Evolutionary conservation across 2,329 filamentous ascomycete genomes (phyloP), one percentile per base, ranked within the genome.

Genomic region (Diplocarpon mali): DNA sequence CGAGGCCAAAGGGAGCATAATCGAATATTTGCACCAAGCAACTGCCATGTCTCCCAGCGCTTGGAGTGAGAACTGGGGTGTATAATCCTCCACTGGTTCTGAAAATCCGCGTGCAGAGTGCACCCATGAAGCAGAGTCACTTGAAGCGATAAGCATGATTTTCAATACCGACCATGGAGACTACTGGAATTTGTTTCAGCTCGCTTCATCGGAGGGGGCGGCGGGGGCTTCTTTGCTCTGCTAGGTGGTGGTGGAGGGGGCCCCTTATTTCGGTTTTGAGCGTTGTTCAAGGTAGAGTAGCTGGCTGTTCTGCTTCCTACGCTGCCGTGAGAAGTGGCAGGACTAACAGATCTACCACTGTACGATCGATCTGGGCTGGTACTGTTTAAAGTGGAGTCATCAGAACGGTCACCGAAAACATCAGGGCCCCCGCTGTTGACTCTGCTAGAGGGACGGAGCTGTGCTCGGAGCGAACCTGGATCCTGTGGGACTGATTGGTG

Each of bases 141-240:
- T n/a, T n/a, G n/a, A 34, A 10, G 13, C 16, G 5, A 20, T 12
- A 17, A 16, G 14, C 2, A 30, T 9, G n/a, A 20, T 6, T 16
- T n/a, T 30, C 45, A 58, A 40, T 57, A 53, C 37, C 49, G 34
- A 5, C 34, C 44, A 16, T 47, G 52, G 10, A 56, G 24, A 39
- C 50, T 55, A 3, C 45, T 43, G 11, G 55, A 50, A 27, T 54
- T 58, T 13, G 56, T 57, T 13, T 60, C 57, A 14, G 57, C 71
- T 53, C 76, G 66, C 68, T 82, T 82, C 65, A 78, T 72, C 16
- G 79, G 78, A 10, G 75, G 76, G 16, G 76, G 78, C 31, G 76
- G 76, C 48, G 78, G 76, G 11, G 78, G 76, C 62, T 83, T 83
- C 69, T 81, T 83, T 30, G 73, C 65, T 57, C 78, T 66, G 16